Evolutionary conservation across 192 early-diverging fungal genomes (phyloP).

Genomic region (Umbelopsis isabellina): DNA sequence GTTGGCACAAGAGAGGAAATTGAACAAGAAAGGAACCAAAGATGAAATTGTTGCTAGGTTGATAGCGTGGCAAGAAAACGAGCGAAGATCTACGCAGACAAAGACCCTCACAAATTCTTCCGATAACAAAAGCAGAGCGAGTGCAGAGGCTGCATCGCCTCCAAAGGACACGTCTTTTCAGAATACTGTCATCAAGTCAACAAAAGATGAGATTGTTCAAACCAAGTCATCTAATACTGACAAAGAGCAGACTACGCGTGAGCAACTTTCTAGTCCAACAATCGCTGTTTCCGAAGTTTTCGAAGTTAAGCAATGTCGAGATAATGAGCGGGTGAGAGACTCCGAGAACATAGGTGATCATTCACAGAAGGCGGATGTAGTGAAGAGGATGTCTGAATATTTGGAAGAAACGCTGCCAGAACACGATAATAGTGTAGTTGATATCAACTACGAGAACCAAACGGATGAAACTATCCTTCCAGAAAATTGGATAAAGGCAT

Average conservation of each 20-base stretch:
- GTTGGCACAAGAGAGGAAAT: constrained; percentile 22
- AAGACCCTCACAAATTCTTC: background rate
- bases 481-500: constrained; percentile 10
- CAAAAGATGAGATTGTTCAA: too few relatives aligned
- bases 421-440: background rate
- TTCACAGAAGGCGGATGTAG: background rate
- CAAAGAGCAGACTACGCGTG: too few relatives aligned
- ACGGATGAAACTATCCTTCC: background rate
- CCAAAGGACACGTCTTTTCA: too few relatives aligned
- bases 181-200: too few relatives aligned
- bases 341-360: too few relatives aligned
- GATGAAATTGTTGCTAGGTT: constrained; percentile 30
- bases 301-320: too few relatives aligned
- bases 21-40: constrained; percentile 27
- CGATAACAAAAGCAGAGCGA: background rate
- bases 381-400: constrained; percentile 5
- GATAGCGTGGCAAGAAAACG: constrained; percentile 7
- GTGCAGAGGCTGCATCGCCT: too few relatives aligned
- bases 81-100: background rate
- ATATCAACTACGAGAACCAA: constrained; percentile 1
- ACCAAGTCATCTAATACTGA: too few relatives aligned
- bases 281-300: too few relatives aligned
- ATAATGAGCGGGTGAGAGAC: too few relatives aligned
- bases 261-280: too few relatives aligned
- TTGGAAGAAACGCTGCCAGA: background rate